A percentile compares a stretch with the other conserved stretches of the same genome.
Conservation (phyloP, 805 yeast genomes). For the Metschnikowia hibisci region DNA sequence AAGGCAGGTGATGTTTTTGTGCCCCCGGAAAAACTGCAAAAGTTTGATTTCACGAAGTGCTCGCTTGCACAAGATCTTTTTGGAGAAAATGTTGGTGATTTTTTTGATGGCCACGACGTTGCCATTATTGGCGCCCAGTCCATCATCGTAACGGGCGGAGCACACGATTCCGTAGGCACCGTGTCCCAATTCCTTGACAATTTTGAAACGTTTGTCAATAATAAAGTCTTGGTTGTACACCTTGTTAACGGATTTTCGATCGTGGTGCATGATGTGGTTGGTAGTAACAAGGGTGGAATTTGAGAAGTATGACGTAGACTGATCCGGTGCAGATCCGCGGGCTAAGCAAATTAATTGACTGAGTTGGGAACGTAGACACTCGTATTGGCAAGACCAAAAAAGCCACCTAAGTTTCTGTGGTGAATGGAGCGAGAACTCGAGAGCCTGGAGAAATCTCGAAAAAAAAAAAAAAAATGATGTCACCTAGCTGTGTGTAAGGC, state of each 20-base stretch:
- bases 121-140: slow-evolving; percentile 33
- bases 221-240: slow-evolving; percentile 81
- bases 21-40: slow-evolving; percentile 90
- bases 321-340: too few relatives aligned
- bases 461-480: too few relatives aligned
- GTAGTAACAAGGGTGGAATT: too few relatives aligned
- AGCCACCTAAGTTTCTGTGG: too few relatives aligned
- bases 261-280: slow-evolving; percentile 13
- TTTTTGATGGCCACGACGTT: slow-evolving; percentile 85
- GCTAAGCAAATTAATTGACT: too few relatives aligned
- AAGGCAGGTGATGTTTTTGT: slow-evolving; percentile 90
- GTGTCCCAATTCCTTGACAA: slow-evolving; percentile 91
- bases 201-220: slow-evolving; percentile 82
- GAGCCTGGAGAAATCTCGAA: too few relatives aligned
- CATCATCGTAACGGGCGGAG: slow-evolving; percentile 85
- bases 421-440: too few relatives aligned
- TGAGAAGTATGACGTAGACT: too few relatives aligned
- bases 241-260: slow-evolving; percentile 36
- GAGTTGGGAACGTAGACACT: too few relatives aligned
- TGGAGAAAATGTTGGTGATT: slow-evolving; percentile 89
- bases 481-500: too few relatives aligned
- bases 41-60: slow-evolving; percentile 89
- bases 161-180: slow-evolving; percentile 98
- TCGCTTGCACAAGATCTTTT: slow-evolving; percentile 85
- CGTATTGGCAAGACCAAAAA: too few relatives aligned